Evolutionary conservation across 371 early-diverging fungal species (phyloP), one percentile per base, ranked within the genome.

Genomic region (Choanephora cucurbitarum): DNA sequence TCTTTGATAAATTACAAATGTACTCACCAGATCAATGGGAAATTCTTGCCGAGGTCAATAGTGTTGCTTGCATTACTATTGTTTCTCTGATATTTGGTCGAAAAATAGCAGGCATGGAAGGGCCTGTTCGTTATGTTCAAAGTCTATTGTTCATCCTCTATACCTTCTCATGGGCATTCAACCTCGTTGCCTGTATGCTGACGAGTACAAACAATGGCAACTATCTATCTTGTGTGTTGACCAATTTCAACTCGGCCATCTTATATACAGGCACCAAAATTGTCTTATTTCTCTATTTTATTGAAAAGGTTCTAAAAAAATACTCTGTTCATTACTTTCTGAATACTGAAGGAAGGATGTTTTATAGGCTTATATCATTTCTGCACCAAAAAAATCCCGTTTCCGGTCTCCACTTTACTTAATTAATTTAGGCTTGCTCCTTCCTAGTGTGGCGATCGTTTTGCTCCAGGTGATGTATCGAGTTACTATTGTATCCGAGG

Each of bases 241-340:
- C 75, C n/a, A 64, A 77, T 15, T 75, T 70, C 53, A 70, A 73
- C 31, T 64, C 66, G 31, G 57, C 70, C 2, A 43, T 76, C 19
- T 49, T 81, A 1, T 80, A 79, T 48, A 77, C 77, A 5, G 22
- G 53, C 8, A 55, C 76, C 21, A 83, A 81, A 55, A 55, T 72
- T n/a, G 44, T 72, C 8, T 66, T 83, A 0, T 81, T 72, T 58
- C 67, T 81, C 17, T 81, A 81, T 56, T 75, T 79, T 31, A 79
- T 77, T 53, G 82, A 83, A 70, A 83, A 81, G 75, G 81, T 77
- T n/a, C n/a, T n/a, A n/a, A n/a, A n/a, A n/a, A n/a, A n/a, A n/a
- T n/a, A n/a, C n/a, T n/a, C n/a, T n/a, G n/a, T n/a, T n/a, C n/a
- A n/a, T n/a, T n/a, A n/a, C n/a, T n/a, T n/a, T n/a, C n/a, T n/a